These are phyloP conservation scores for Agaricus blazei DNA, from an alignment of 768 basidiomycete species.

Conservation along the genomic window DNA sequence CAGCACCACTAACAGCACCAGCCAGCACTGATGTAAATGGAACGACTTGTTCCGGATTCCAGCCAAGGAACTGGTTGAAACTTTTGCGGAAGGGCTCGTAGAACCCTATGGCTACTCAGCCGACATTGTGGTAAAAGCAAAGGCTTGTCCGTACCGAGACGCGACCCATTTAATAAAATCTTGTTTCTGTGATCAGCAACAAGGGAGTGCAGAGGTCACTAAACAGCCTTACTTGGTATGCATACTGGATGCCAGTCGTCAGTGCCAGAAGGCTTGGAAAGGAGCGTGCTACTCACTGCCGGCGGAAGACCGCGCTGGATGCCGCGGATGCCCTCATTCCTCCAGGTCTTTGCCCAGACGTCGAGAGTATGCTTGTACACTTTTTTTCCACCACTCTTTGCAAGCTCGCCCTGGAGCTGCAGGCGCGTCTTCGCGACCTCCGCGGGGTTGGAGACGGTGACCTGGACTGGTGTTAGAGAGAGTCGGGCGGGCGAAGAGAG, in stretches of 20 bases:
- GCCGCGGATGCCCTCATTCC: slow-evolving; percentile 86
- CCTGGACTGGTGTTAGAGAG: slow-evolving; percentile 35
- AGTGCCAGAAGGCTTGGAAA: neutral
- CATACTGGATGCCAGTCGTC: slow-evolving; percentile 50
- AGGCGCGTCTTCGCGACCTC: slow-evolving; percentile 93
- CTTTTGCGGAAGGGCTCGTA: slow-evolving; percentile 85
- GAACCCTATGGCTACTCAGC: slow-evolving; percentile 54
- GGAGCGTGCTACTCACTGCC: slow-evolving; percentile 54
- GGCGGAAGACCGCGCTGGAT: slow-evolving; percentile 88
- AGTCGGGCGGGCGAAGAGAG: slow-evolving; percentile 1
- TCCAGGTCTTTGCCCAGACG: slow-evolving; percentile 82
- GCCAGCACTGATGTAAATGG: slow-evolving; percentile 77
- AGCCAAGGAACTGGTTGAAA: slow-evolving; percentile 67
- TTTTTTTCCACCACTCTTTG: slow-evolving; percentile 61
- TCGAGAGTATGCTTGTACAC: slow-evolving; percentile 90
- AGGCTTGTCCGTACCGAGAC: slow-evolving; percentile 52
- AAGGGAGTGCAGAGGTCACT: neutral
- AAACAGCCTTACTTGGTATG: slow-evolving; percentile 68
- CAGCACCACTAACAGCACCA: slow-evolving; percentile 84
- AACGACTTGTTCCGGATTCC: slow-evolving; percentile 57
- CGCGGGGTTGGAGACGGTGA: slow-evolving; percentile 75
- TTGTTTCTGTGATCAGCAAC: slow-evolving; percentile 23
- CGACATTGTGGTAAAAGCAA: neutral
- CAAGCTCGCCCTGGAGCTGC: slow-evolving; percentile 93
- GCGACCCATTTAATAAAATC: slow-evolving; percentile 90